Conservation (phyloP, 148 eudicot genomes). For the Polygonum maritimum region DNA sequence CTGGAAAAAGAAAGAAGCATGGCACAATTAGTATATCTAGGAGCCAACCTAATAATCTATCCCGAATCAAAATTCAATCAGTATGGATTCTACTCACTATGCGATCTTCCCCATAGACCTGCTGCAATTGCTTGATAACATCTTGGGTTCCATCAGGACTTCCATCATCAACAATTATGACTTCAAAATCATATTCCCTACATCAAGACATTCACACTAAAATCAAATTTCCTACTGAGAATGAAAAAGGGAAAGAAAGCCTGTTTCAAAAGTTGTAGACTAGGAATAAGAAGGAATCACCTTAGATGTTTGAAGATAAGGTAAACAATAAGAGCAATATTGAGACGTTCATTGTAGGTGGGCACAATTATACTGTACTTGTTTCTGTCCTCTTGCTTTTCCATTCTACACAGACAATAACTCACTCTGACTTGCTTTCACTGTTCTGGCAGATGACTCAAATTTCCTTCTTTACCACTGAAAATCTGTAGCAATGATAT, state of each 20-base stretch:
- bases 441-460: background rate
- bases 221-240: background rate
- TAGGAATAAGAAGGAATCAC: constrained; percentile 19
- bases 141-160: constrained; percentile 99
- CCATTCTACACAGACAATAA: background rate
- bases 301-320: constrained; percentile 70
- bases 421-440: background rate
- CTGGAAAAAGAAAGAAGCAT: constrained; percentile 34
- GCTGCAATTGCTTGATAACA: constrained; percentile 79
- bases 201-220: constrained; percentile 3
- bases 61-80: background rate
- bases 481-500: background rate
- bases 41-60: background rate
- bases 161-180: constrained; percentile 94
- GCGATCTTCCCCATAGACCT: constrained; percentile 80
- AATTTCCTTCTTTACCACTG: constrained; percentile 3
- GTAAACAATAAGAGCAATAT: constrained; percentile 72
- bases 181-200: constrained; percentile 86
- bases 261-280: background rate
- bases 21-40: background rate
- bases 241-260: background rate
- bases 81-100: constrained; percentile 37
- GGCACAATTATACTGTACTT: constrained; percentile 51
- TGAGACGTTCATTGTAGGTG: constrained; percentile 89
- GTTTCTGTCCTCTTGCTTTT: constrained; percentile 6